Percentiles rank a stretch among this genome's conserved stretches.
Evolutionary conservation across 371 early-diverging fungal genomes (phyloP).

Genomic region (Mortierella sp.): DNA sequence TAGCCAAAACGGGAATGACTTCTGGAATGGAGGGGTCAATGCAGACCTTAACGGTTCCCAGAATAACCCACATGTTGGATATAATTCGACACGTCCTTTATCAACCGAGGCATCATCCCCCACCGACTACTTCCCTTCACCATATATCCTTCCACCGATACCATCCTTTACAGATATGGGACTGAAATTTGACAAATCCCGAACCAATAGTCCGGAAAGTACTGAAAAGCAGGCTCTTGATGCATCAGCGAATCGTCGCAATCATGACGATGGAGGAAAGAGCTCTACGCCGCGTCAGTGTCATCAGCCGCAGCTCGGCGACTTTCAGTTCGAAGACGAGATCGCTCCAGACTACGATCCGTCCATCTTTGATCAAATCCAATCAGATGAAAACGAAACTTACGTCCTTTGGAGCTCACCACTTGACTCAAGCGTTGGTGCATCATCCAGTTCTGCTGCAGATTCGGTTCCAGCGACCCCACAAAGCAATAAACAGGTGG

Average conservation of each 20-base stretch:
- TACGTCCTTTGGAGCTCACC: conserved; percentile 66
- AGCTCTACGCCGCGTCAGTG: background rate
- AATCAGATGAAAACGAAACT: conserved; percentile 64
- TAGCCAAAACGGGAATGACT: background rate
- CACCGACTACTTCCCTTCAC: conserved; percentile 15
- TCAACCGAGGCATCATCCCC: conserved; percentile 23
- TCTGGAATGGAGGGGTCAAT: background rate
- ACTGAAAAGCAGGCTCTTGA: background rate
- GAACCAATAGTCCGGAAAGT: conserved; percentile 15
- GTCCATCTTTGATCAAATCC: conserved; percentile 63
- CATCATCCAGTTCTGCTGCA: background rate
- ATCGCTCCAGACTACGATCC: conserved; percentile 58
- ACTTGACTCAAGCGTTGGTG: conserved; percentile 30
- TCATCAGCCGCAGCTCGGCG: background rate
- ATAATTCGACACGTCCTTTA: conserved; percentile 10
- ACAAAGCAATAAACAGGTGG: conserved; percentile 15
- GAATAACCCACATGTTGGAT: background rate
- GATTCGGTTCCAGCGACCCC: conserved; percentile 24
- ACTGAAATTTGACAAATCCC: conserved; percentile 29
- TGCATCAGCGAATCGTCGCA: background rate
- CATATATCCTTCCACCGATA: conserved; percentile 46
- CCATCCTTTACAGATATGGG: conserved; percentile 46
- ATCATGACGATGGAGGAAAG: background rate
- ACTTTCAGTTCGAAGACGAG: background rate
- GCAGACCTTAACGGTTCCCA: background rate